Base-by-base conservation (phyloP, 371 early-diverging fungal genomes). In the Funneliformis caledonium region DNA sequence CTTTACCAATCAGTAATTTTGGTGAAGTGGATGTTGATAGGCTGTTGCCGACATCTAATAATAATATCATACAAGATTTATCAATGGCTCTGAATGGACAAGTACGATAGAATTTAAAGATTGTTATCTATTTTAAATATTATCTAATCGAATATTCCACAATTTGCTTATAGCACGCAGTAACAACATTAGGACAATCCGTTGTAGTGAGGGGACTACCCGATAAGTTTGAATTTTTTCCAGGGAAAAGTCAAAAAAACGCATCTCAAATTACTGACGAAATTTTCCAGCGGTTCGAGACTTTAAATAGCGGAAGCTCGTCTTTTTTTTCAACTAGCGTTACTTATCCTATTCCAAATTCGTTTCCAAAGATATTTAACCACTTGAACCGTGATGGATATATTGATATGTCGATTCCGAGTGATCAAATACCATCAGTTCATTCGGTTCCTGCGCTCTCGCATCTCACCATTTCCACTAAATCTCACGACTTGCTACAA, bases 311-410 rank as follows among this genome's bases (percentile, higher is more conserved):
- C 31, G n/a, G 14, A 14, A 72, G 12, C 11, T 22, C 47, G 14
- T 72, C 33, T 33, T 50, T 50, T 50, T 72, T 33, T 72, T 47
- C 77, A 12, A 65, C 77, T 14, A 70, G 45, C 4, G 10, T 68
- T 14, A 4, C 72, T 42, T 79, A 50, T 37, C 80, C 80, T 43
- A 79, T 79, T 26, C 72, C 80, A 68, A 59, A 68, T 45, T 79
- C 80, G 1, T 79, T 65, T 70, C 80, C 80, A 11, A 67, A 60
- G n/a, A 33, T 70, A 6, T 79, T 79, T 26, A 79, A 33, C 10
- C 9, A 52, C 45, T 60, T 79, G 22, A 79, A 37, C 22, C 14
- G 14, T 22, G 22, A 79, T 60, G 80, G 80, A 12, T 70, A 59
- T 45, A 33, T 68, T 52, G 68, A 78, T 37, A n/a, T 22, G 26